Base-by-base conservation (phyloP, 192 early-diverging fungal species). In the Paraglomus brasilianum region DNA sequence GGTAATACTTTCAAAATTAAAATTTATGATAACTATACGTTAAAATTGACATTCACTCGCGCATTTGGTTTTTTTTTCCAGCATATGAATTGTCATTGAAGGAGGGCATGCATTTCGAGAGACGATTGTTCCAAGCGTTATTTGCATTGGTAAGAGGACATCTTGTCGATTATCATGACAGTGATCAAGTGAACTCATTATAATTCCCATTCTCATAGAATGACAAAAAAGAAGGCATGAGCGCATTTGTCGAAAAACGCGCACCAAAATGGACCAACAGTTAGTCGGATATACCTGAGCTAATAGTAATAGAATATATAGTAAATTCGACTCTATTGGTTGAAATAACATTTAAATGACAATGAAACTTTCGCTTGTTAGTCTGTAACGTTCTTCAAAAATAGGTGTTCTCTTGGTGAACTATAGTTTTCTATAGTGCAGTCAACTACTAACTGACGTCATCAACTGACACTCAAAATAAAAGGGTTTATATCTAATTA, bases 151-250 rank as follows among this genome's bases (percentile, higher is more conserved):
- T 87, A 82, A 72, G 84, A n/a, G 8, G 14, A 53, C 17, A 55
- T 47, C 39, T 58, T 72, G 50, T 66, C 14, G 70, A 39, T 70
- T 68, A 59, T 44, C 36, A 36, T 50, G 19, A 49, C 13, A 9
- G 1, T 14, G 30, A 5, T 24, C 8, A 41, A 17, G 24, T 58
- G 6, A 47, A 44, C 30, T 46, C 19, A 13, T 11, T 41, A 51
- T 39, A 13, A 7, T 42, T 52, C 15, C 15, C 15, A 42, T 72
- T 36, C 56, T 40, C 62, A 42, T 72, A 86, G 78, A 76, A 92
- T 57, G 97, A 98, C 77, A 92, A 95, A 79, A 94, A 92, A 81
- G 97, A 98, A 80, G 97, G 97, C 63, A 98, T 97, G 94, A 64
- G 63, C 15, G 97, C 97, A 5, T 98, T 98, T 79, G 86, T 84